These are phyloP conservation scores for Rosa lucieae DNA, from an alignment of 306 rosid species.

Conservation along the genomic window DNA sequence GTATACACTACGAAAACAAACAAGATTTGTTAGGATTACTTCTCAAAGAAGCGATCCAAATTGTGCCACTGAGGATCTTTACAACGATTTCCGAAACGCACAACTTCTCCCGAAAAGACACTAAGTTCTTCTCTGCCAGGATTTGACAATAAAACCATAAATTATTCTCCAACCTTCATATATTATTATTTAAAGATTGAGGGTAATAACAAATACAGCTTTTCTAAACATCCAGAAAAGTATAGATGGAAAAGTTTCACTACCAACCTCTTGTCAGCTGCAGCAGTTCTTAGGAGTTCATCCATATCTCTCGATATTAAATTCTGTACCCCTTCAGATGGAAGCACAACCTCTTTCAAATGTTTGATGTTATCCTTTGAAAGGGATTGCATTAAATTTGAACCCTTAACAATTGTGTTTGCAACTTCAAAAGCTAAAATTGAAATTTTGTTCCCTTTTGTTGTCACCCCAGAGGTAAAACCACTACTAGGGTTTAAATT, in stretches of 20 bases:
- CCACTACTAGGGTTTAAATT: constrained; percentile 75
- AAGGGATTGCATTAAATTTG: constrained; percentile 94
- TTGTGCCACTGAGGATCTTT: constrained; percentile 99
- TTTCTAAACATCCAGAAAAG: not conserved
- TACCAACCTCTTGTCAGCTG: constrained; percentile 91
- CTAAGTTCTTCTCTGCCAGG: constrained; percentile 91
- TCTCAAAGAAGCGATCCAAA: constrained; percentile 88
- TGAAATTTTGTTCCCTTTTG: constrained; percentile 87
- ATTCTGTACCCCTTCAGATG: constrained; percentile 88
- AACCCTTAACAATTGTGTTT: constrained; percentile 92
- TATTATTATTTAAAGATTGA: constrained; percentile 21
- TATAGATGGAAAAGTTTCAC: not conserved
- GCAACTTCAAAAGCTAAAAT: constrained; percentile 99
- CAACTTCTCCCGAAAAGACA: constrained; percentile 91
- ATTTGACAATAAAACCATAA: constrained; percentile 36
- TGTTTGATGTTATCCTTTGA: constrained; percentile 84
- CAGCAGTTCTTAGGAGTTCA: constrained; percentile 89
- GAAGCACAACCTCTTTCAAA: constrained; percentile 87
- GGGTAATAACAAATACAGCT: not conserved
- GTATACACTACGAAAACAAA: constrained; percentile 20
- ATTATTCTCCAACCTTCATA: constrained; percentile 7
- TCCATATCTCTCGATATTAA: constrained; percentile 81
- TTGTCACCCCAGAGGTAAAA: constrained; percentile 82
- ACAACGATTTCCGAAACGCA: constrained; percentile 98
- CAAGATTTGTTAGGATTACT: constrained; percentile 48